Evolutionary conservation across 2,329 filamentous ascomycete species (phyloP).

Genomic region (Aquanectria penicillioides): DNA sequence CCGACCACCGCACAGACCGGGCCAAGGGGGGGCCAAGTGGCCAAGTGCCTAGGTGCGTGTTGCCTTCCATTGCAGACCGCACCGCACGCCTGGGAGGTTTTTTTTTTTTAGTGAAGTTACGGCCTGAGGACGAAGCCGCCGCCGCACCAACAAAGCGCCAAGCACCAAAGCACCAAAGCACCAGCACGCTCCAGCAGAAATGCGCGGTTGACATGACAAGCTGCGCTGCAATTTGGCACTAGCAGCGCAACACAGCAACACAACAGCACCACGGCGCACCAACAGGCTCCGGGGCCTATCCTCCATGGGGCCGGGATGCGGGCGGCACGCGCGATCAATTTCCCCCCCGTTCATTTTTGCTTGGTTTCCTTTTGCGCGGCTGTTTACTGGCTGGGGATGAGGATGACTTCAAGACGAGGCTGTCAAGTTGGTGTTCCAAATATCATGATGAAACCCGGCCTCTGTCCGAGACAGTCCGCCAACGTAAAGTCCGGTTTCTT

Average conservation of each 20-base stretch:
- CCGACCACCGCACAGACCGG: conserved; percentile 41
- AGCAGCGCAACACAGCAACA: background rate
- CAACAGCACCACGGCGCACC: background rate
- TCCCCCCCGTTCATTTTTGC: background rate
- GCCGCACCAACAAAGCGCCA: too few species aligned
- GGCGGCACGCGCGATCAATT: background rate
- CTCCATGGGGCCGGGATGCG: background rate
- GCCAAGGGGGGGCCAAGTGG: conserved; percentile 34
- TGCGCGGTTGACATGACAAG: too few species aligned
- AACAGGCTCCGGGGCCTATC: background rate
- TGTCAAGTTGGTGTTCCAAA: background rate
- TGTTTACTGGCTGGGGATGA: conserved; percentile 12
- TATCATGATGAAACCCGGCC: conserved; percentile 4
- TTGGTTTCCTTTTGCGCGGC: conserved; percentile 1
- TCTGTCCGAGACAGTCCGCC: too few species aligned
- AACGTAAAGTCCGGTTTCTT: too few species aligned
- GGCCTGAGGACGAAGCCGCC: background rate
- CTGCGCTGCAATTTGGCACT: background rate
- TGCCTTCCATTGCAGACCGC: background rate
- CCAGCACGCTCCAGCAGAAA: too few species aligned
- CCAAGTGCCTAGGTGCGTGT: too few species aligned
- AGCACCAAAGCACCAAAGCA: too few species aligned
- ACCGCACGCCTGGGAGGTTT: too few species aligned
- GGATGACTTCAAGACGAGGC: background rate
- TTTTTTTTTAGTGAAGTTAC: too few species aligned